Conservation (phyloP, 306 rosid genomes). For the Quercus suber region DNA sequence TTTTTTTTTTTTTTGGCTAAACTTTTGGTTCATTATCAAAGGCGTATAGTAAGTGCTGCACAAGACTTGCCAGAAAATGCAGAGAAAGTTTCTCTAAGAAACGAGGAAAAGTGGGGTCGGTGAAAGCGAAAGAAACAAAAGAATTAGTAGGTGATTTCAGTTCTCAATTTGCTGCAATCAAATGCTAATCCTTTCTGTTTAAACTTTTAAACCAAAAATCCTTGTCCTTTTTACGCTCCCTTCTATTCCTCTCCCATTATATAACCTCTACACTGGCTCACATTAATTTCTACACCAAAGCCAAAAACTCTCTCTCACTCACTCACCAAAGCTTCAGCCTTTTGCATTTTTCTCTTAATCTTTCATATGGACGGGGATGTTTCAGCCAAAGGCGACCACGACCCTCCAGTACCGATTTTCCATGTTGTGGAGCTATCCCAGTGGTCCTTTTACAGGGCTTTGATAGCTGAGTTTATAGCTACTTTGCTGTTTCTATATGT, state of each 20-base stretch:
- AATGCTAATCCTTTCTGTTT: neutral
- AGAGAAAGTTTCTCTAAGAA: no score
- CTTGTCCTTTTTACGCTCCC: neutral
- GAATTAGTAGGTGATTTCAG: no score
- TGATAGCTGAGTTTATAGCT: constrained; percentile 92
- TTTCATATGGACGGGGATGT: constrained; percentile 44
- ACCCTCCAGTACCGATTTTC: constrained; percentile 74
- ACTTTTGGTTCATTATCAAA: no score
- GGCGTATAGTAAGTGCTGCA: no score
- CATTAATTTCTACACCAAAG: constrained; percentile 6
- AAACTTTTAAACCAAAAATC: no score
- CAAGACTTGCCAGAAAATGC: no score
- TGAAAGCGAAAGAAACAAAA: no score
- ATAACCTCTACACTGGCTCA: constrained; percentile 30
- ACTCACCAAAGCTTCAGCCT: neutral
- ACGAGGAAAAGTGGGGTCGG: no score
- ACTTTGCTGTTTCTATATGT: constrained; percentile 87
- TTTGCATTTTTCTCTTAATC: neutral
- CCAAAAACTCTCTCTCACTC: constrained; percentile 13
- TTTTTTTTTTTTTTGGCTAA: no score
- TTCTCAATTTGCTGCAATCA: neutral
- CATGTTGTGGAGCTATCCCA: constrained; percentile 55
- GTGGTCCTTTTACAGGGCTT: constrained; percentile 88
- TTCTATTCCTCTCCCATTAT: constrained; percentile 15
- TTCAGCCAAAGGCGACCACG: constrained; percentile 52